Percentiles rank a stretch among this genome's conserved stretches.
Conservation (phyloP, 2,329 filamentous ascomycete species). For the Colletotrichum lini region DNA sequence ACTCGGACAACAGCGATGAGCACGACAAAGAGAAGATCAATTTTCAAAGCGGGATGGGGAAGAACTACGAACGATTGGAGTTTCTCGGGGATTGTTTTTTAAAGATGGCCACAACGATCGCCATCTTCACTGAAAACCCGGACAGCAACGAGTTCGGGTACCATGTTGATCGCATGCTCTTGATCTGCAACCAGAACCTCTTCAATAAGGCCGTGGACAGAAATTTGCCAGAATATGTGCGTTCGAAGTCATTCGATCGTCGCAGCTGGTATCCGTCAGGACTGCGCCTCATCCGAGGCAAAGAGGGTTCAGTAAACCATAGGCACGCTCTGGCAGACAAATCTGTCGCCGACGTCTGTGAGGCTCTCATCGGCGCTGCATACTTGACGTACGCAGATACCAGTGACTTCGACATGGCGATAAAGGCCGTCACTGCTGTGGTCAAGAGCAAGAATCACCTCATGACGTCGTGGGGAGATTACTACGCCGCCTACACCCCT, state of each 20-base stretch:
- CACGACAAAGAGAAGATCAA: slow-evolving; percentile 77
- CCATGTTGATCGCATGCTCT: slow-evolving; percentile 90
- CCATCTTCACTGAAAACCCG: slow-evolving; percentile 83
- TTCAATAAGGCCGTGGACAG: slow-evolving; percentile 81
- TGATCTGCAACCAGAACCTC: slow-evolving; percentile 93
- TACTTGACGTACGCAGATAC: slow-evolving; percentile 65
- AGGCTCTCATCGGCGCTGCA: slow-evolving; percentile 92
- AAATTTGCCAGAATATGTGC: slow-evolving; percentile 80
- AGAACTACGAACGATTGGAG: slow-evolving; percentile 94
- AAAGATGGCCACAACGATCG: slow-evolving; percentile 95
- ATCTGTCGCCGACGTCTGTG: slow-evolving; percentile 93
- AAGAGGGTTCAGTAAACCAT: slow-evolving; percentile 67
- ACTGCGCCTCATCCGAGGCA: slow-evolving; percentile 81
- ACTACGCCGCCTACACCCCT: slow-evolving; percentile 76
- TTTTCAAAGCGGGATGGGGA: slow-evolving; percentile 88
- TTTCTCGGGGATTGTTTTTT: slow-evolving; percentile 95
- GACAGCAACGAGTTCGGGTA: slow-evolving; percentile 87
- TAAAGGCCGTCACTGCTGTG: slow-evolving; percentile 76
- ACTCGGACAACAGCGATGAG: slow-evolving; percentile 87
- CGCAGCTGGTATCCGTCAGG: slow-evolving; percentile 92
- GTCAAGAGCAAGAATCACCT: slow-evolving; percentile 79
- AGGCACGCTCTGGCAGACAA: slow-evolving; percentile 86
- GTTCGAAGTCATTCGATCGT: slow-evolving; percentile 85
- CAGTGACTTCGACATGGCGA: slow-evolving; percentile 68
- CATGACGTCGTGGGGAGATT: slow-evolving; percentile 80